Base-by-base conservation (phyloP, 768 basidiomycete genomes). In the Rhodocollybia butyracea region DNA sequence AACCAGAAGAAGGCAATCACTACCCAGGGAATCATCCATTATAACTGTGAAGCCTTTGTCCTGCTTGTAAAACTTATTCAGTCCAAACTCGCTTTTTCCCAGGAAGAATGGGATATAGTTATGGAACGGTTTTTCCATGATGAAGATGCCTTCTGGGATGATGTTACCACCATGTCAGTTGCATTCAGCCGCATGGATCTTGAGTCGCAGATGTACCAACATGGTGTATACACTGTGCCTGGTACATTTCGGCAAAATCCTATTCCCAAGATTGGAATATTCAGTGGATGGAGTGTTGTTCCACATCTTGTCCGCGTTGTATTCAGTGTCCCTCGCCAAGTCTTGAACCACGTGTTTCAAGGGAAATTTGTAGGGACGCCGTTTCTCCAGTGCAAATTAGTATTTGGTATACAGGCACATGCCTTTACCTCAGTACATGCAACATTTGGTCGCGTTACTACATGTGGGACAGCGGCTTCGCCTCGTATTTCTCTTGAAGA, bases 21-120 rank as follows among this genome's bases (percentile, higher is more conserved):
- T 2, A 61, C 59, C 17, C 59, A 63, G 11, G 61, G 55, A 29
- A 56, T 70, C 31, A 26, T 74, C 21, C 79, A 79, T 57, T 84
- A 85, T 59, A 72, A 65, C 10, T 74, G 84, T 10, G 68, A 68
- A 34, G 76, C 73, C 30, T 83, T 84, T 50, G 80, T 69, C 1
- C 58, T 70, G 2, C 64, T 86, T 38, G 64, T 86, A 13, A 60
- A 61, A 15, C 60, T 74, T 12, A 67, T 81, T 31, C 75, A 73
- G 56, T 64, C 64, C 19, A 66, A 70, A 32, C 63, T 75, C 7
- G 55, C 57, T 21, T 60, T 67, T 5, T 34, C 63, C 0, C 38
- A 61, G 2, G 64, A 62, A 2, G 66, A 76, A 40, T 86, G 85
- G 85, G 47, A 29, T 0, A 54, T 64, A 24, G 66, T 71, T 11